phyloP scores from a whole-genome alignment of 371 early-diverging fungal species.

The Actinomortierella wolfii region DNA sequence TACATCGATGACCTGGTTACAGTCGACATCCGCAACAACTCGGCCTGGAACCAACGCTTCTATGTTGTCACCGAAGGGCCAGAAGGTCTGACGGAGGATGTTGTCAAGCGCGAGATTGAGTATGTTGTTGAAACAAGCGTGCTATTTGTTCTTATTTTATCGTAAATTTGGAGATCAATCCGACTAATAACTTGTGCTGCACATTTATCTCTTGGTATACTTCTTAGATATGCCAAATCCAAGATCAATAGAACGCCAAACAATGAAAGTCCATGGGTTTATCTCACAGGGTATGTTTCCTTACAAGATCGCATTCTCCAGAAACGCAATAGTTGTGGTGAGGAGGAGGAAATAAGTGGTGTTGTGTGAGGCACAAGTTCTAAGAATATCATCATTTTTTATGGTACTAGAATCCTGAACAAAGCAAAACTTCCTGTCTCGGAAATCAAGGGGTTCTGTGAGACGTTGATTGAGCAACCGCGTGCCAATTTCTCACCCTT shows the following conservation, averaged over 20 bases:
- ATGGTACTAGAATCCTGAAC: conserved; percentile 50
- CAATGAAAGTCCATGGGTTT: conserved; percentile 92
- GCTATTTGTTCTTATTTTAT: conserved; percentile 7
- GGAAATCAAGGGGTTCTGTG: conserved; percentile 52
- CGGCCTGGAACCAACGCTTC: conserved; percentile 97
- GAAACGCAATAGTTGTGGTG: too few relatives aligned
- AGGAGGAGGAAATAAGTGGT: too few relatives aligned
- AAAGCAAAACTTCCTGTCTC: conserved; percentile 46
- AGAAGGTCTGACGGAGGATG: conserved; percentile 43
- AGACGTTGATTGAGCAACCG: conserved; percentile 42
- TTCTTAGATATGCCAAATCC: conserved; percentile 60
- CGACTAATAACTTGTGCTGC: too few relatives aligned
- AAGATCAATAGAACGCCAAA: conserved; percentile 81
- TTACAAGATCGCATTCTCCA: background rate
- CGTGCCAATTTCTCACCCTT: conserved; percentile 59
- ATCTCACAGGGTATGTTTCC: conserved; percentile 65
- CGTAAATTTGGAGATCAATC: background rate
- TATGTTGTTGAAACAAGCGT: conserved; percentile 39
- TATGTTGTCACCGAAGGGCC: conserved; percentile 69
- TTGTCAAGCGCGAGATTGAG: conserved; percentile 65
- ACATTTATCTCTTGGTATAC: background rate
- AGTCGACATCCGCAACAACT: conserved; percentile 94
- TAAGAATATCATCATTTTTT: background rate
- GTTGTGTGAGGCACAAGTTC: background rate
- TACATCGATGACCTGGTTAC: conserved; percentile 72